Evolutionary conservation across 192 early-diverging fungal genomes (phyloP), one percentile per base, ranked within the genome.

Genomic region (Rhizoclosmatium sp.): DNA sequence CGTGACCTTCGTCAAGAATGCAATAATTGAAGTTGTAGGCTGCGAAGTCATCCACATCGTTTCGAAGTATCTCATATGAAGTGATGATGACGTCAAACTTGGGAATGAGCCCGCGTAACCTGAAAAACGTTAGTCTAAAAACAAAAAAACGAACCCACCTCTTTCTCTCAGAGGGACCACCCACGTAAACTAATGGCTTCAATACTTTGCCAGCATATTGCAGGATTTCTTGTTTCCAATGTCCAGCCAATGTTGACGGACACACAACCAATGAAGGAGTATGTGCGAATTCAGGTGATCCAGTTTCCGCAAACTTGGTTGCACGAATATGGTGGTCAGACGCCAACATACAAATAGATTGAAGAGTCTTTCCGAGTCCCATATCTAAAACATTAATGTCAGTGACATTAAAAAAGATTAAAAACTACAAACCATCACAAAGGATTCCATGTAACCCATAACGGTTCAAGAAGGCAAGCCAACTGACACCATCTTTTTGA

Each of bases 401-500:
- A 31, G 5, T 12, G 47, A 49, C 45, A 76, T 40, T n/a, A 7
- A 70, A 51, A 44, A 47, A 70, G 19, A 71, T 54, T 23, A 59
- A 62, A 56, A 31, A 75, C 3, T 23, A 41, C 81, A 81, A 82
- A 92, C 90, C 95, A 81, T 99, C 98, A 84, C 97, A 98, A 19
- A 99, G 87, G 79, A 98, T 95, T 12, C 98, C 98, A 79, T 99
- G 98, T 39, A 99, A 85, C 75, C 96, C 94, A 79, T 97, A 99
- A 73, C 95, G 92, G 82, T 96, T 96, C 72, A 99, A 87, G 81
- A 99, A 99, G 14, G 95, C 95, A 69, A 99, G 85, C 98, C 98
- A 99, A 87, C 93, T 97, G 47, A 99, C 94, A 61, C 98, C 98
- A 71, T 98, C 98, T 82, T 97, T 95, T 82, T 99, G 98, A 86